Evolutionary conservation across 2,329 filamentous ascomycete genomes (phyloP).

Genomic region (Fusarium nematophilum): DNA sequence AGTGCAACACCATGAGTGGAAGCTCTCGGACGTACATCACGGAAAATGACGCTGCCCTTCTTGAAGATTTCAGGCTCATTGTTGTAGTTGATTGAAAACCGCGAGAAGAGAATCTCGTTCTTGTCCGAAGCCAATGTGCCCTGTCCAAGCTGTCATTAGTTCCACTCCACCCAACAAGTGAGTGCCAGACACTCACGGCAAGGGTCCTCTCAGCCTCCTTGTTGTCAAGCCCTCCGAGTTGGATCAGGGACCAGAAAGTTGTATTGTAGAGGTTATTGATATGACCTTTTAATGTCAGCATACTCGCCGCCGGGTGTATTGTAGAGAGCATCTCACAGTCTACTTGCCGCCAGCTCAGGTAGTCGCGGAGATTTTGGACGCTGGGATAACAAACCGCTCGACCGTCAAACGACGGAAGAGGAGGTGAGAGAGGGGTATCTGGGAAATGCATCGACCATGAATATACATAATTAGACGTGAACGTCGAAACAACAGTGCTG

Average conservation of each 20-base stretch:
- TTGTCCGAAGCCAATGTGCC: conserved; percentile 89
- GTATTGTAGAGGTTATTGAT: conserved; percentile 99
- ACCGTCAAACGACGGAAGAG: conserved; percentile 91
- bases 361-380: conserved; percentile 85
- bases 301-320: not conserved
- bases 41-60: conserved; percentile 91
- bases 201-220: conserved; percentile 85
- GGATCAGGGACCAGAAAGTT: conserved; percentile 91
- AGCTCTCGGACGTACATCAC: conserved; percentile 69
- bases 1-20: conserved; percentile 20
- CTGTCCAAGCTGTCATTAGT: conserved; percentile 57
- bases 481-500: conserved; percentile 90
- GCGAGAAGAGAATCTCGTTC: conserved; percentile 92
- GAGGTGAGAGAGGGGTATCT: conserved; percentile 74
- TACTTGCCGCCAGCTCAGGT: conserved; percentile 96
- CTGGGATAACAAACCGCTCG: conserved; percentile 91
- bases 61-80: conserved; percentile 92
- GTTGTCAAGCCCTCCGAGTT: conserved; percentile 78
- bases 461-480: conserved; percentile 90
- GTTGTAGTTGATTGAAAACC: conserved; percentile 96
- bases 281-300: conserved; percentile 70
- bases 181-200: conserved; percentile 62
- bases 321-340: conserved; percentile 74
- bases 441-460: conserved; percentile 83
- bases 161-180: not conserved